These are phyloP conservation scores for Lactuca sativa DNA, from an alignment of 129 eudicot genomes.

Conservation along the genomic window DNA sequence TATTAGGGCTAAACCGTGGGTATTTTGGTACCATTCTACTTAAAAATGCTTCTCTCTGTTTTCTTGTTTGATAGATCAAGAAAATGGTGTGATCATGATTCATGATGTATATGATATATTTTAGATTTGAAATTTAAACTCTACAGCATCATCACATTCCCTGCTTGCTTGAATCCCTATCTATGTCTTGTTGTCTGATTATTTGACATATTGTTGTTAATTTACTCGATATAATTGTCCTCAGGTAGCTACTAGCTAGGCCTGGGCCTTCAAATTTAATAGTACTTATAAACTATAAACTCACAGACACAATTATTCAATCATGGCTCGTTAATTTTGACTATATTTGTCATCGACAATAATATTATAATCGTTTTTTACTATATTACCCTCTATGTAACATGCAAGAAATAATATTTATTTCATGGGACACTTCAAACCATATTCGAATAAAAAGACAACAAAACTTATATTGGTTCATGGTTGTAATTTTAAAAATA, in stretches of 20 bases:
- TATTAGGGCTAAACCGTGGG: conserved; percentile 74
- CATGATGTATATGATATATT: conserved; percentile 45
- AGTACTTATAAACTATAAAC: neutral
- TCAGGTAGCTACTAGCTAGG: neutral
- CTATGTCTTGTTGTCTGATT: neutral
- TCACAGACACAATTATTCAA: neutral
- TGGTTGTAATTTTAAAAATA: neutral
- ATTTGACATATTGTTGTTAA: neutral
- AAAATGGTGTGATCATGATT: conserved; percentile 36
- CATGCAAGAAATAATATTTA: neutral
- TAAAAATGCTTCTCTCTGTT: conserved; percentile 5
- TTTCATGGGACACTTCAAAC: neutral
- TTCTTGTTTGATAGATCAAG: conserved; percentile 34
- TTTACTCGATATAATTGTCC: neutral
- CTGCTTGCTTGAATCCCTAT: conserved; percentile 3
- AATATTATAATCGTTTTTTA: neutral
- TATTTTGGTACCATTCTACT: conserved; percentile 61
- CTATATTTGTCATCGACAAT: too few relatives aligned
- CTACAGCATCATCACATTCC: neutral
- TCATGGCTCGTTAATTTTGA: too few relatives aligned
- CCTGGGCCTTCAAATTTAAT: neutral
- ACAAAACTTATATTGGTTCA: neutral
- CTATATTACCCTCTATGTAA: neutral
- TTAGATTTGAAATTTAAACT: conserved; percentile 17
- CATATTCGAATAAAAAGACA: neutral